Percentiles rank a stretch among this genome's conserved stretches.
These are phyloP conservation scores for Penicillium ochrochloron DNA, from an alignment of 495 filamentous ascomycete species.

Conservation along the genomic window DNA sequence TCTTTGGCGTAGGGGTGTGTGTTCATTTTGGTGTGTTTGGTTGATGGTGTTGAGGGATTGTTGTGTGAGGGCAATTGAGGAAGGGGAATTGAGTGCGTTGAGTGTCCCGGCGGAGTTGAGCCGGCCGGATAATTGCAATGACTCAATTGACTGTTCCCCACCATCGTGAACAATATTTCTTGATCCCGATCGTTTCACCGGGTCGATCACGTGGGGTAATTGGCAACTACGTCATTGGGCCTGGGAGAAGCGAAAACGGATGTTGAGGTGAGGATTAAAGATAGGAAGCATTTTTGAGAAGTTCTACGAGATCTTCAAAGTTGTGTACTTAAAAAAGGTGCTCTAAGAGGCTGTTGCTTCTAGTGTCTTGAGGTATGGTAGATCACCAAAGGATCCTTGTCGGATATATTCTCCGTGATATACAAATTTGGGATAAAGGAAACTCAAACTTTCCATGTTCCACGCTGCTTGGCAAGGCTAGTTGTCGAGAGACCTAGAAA, in stretches of 20 bases:
- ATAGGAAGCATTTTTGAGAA: no score
- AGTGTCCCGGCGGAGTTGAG: not conserved
- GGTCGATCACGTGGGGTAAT: constrained; percentile 10
- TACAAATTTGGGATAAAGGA: not conserved
- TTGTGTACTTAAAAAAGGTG: no score
- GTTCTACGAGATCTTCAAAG: no score
- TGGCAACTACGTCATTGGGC: not conserved
- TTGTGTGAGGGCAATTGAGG: not conserved
- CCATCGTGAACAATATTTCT: constrained; percentile 5
- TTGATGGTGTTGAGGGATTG: not conserved
- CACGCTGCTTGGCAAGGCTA: not conserved
- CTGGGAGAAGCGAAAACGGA: not conserved
- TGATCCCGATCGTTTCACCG: constrained; percentile 11
- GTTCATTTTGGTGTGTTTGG: constrained; percentile 22
- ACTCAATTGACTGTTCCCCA: constrained; percentile 7
- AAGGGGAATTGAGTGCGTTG: not conserved
- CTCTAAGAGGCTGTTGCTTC: no score
- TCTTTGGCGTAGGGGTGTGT: constrained; percentile 49
- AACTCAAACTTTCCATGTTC: not conserved
- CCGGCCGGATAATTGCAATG: not conserved
- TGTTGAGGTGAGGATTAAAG: no score
- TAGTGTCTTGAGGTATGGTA: no score
- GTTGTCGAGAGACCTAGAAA: not conserved
- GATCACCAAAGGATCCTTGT: not conserved
- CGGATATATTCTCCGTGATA: not conserved